Evolutionary conservation across 805 yeast genomes (phyloP).

Genomic region (Metschnikowia cubensis): DNA sequence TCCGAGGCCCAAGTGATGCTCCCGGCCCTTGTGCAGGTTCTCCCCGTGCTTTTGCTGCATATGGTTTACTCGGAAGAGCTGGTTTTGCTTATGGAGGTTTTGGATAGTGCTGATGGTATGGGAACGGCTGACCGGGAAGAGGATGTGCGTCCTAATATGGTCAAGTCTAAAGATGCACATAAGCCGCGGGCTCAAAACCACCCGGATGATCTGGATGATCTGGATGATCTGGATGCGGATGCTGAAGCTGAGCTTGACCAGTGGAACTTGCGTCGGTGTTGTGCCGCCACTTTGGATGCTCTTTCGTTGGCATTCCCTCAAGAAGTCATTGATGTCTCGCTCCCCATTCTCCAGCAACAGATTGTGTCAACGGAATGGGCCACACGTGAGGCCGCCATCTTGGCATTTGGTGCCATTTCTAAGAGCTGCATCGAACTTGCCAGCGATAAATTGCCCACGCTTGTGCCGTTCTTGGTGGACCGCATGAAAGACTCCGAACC

Average conservation of each 20-base stretch:
- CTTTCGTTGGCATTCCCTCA: conserved; percentile 66
- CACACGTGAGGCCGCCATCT: conserved; percentile 84
- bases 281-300: conserved; percentile 89
- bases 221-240: conserved; percentile 64
- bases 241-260: conserved; percentile 63
- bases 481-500: conserved; percentile 72
- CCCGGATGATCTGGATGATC: conserved; percentile 51
- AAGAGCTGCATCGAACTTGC: conserved; percentile 79
- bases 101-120: conserved; percentile 74
- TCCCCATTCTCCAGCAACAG: conserved; percentile 73
- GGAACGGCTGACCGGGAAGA: conserved; percentile 77
- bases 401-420: conserved; percentile 94
- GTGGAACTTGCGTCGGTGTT: conserved; percentile 91
- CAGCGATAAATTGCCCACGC: conserved; percentile 65
- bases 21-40: conserved; percentile 55
- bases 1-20: conserved; percentile 35
- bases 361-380: conserved; percentile 78
- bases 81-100: conserved; percentile 54
- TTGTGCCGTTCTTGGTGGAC: conserved; percentile 82
- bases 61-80: conserved; percentile 91
- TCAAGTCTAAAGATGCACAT: conserved; percentile 52
- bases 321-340: conserved; percentile 58
- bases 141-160: conserved; percentile 81
- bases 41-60: conserved; percentile 74
- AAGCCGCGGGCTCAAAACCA: conserved; percentile 24